Evolutionary conservation across 805 yeast genomes (phyloP), one percentile per base, ranked within the genome.

Genomic region (Wickerhamomyces rabaulensis): DNA sequence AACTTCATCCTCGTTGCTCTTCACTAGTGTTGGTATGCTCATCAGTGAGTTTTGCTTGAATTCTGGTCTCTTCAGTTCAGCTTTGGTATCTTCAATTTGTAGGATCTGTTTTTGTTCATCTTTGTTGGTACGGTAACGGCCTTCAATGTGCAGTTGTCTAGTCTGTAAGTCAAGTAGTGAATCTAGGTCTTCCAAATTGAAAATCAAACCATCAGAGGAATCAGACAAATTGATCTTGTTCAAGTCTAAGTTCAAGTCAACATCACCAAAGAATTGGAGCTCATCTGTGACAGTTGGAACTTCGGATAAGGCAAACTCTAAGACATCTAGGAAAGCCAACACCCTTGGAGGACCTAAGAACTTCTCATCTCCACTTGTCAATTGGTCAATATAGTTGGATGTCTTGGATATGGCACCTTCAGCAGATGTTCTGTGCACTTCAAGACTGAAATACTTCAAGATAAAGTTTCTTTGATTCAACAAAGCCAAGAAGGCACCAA

Each of bases 381-480:
- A 66, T 4, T 71, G 56, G 6, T 74, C 69, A 22, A 82, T 68
- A 52, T 84, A 84, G 21, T 69, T 65, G 39, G 75, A 67, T 47
- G 78, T 71, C 53, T 80, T 66, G 23, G 84, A 66, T 35, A 80
- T 56, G 8, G 84, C 70, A 8, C 79, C 73, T 52, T 66, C 50
- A 40, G 56, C 46, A 0, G 75, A 69, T 13, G 78, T 68, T 46
- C 74, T 74, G 58, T 85, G 90, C n/a, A 92, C 70, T 52, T 89
- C 95, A 45, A 84, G 65, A 16, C 91, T 77, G 49, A 88, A 65
- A 54, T 81, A 79, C 52, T 85, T 86, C 21, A 88, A 66, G 13
- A 84, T 66, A 17, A 73, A 67, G 39, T 80, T 74, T 56, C 96
- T 74, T 52, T 78, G 82, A 37, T 69, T 73, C 43, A 84, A 73